Evolutionary conservation across 2,329 filamentous ascomycete genomes (phyloP), one percentile per base, ranked within the genome.

Genomic region (Sclerotinia trifoliorum): DNA sequence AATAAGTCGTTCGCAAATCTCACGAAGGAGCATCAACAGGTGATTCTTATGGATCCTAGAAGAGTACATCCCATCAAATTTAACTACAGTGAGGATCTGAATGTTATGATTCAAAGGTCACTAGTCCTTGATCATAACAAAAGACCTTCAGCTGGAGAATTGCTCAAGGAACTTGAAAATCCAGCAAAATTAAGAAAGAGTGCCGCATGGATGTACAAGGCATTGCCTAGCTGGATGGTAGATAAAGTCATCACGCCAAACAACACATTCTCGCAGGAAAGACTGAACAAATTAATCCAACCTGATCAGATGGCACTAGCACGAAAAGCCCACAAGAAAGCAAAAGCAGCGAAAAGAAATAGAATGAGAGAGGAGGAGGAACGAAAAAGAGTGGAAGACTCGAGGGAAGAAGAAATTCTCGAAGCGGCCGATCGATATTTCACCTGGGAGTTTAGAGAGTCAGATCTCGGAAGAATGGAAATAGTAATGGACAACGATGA

Each of bases 401-500:
- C 5, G 21, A 24, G 24, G 13, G 3, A 10, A 19, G 5, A 11
- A 3, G 26, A 35, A 7, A 5, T 6, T 24, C 21, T 21, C 6
- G 21, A 29, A 35, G 11, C 21, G n/a, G 1, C 1, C 5, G n/a
- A 26, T 0, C 8, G 4, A 15, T 51, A 21, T 13, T 21, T 32
- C n/a, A 11, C 7, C 1, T 64, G 61, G 48, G 5, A 42, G 15
- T n/a, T 11, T 0, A 54, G 35, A 29, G 15, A 54, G 11, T 0
- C 7, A 13, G 17, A 5, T 1, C 4, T 2, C 7, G 29, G 61
- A 48, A 64, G 19, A 4, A 7, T 39, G 1, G 0, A 1, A 11
- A 0, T 13, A 2, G 2, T 8, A 8, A 6, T 0, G 1, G n/a
- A 35, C 3, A n/a, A 29, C 2, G 6, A 3, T 21, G 5, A 26